Percentiles rank a stretch among this genome's conserved stretches.
These are phyloP conservation scores for Rhododendron mucronatum DNA, from an alignment of 148 eudicot genomes.

Conservation along the genomic window DNA sequence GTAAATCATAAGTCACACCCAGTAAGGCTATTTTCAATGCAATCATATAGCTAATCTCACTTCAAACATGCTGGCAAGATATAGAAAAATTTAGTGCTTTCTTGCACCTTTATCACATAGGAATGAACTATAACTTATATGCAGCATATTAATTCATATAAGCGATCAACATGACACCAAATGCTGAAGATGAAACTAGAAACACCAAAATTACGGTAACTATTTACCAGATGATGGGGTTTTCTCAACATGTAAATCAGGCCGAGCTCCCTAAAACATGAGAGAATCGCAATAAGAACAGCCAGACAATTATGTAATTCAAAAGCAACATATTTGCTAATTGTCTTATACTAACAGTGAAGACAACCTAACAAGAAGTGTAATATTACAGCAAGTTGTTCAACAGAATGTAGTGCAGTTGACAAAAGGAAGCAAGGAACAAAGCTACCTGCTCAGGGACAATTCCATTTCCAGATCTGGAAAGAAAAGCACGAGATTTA, in stretches of 20 bases:
- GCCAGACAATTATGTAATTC: neutral
- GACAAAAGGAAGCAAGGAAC: neutral
- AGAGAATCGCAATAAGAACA: neutral
- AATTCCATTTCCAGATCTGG: conserved; percentile 64
- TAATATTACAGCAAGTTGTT: neutral
- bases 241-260: conserved; percentile 60
- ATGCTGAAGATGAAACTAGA: neutral
- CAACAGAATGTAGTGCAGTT: neutral
- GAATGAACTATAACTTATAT: neutral
- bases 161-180: neutral
- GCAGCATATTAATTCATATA: neutral
- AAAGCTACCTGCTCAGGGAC: conserved; percentile 67
- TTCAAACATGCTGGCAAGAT: neutral
- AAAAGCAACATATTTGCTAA: neutral
- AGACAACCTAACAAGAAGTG: neutral
- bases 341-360: neutral
- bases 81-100: neutral
- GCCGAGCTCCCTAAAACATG: conserved; percentile 44
- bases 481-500: conserved; percentile 75
- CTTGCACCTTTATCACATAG: neutral
- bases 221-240: conserved; percentile 54
- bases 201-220: conserved; percentile 8
- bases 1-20: conserved; percentile 11
- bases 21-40: neutral
- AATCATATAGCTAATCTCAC: neutral